Base-by-base conservation (phyloP, 1,284 basidiomycete genomes). In the Cryptococcus amylolentus region DNA sequence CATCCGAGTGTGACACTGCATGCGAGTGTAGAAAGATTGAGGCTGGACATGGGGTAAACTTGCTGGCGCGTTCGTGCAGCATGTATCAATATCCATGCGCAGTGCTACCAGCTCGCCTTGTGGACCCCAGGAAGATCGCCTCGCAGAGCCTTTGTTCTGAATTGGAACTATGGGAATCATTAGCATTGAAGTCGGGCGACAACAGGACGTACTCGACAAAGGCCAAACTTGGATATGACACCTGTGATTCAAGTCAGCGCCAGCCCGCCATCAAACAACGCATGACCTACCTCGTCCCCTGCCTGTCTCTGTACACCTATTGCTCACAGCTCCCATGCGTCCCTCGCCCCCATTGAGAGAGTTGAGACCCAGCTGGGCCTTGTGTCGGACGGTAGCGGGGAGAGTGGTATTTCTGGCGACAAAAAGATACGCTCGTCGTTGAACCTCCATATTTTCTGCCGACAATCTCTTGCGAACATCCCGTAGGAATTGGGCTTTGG, bases 291-390 rank as follows among this genome's bases (percentile, higher is more conserved):
- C 94, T 58, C 91, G 80, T 1, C 91, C 92, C 58, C 86, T 81
- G 0, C 93, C 93, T 6, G 89, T 87, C 77, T 87, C 89, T 37
- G 81, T 79, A 69, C 94, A 98, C 18, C 92, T 81, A 75, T 94
- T 92, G 77, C 90, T 91, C 26, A 97, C 89, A 3, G 85, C 87
- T 8, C 85, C 86, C 20, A 89, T 88, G 39, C 89, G 84, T 2
- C 71, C 72, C 9, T 89, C 87, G 75, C 90, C 89, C 49, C 84
- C 84, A 57, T 84, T 87, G 69, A 96, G 91, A 20, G 86, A 84
- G 77, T 94, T 95, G 54, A 98, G 83, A 71, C 95, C 90, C 57
- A 97, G 81, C 76, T 97, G 94, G n/a, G 95, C 94, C 70, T 94
- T 90, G 77, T 95, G 91, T 58, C 95, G 88, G 53, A 96, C 84